Conservation (phyloP, 345 rosid genomes). For the Kandelia obovata region DNA sequence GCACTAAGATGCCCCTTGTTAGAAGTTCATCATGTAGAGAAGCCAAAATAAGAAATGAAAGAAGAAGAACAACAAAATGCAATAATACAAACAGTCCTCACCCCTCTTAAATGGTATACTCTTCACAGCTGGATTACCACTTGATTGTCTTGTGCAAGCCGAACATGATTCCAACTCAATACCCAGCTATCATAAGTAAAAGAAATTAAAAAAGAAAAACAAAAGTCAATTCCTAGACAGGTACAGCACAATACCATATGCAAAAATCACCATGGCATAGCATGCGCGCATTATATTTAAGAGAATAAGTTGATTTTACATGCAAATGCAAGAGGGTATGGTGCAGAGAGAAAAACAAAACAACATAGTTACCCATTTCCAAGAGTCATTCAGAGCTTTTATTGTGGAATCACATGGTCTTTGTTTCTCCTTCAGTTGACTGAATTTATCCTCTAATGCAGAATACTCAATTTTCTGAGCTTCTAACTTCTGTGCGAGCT, state of each 20-base stretch:
- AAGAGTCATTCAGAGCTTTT: conserved; percentile 57
- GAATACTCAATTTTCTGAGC: conserved; percentile 67
- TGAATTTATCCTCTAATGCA: conserved; percentile 56
- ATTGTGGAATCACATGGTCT: conserved; percentile 50
- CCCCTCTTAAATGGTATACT: conserved; percentile 35
- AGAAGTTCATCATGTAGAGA: background rate
- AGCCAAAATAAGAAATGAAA: conserved; percentile 3
- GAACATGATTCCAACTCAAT: conserved; percentile 61
- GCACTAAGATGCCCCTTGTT: background rate
- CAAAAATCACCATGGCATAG: too few relatives aligned
- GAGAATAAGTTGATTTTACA: too few relatives aligned
- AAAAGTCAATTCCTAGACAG: conserved; percentile 16
- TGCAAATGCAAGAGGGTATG: too few relatives aligned
- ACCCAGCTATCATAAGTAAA: conserved; percentile 46
- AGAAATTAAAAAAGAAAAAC: conserved; percentile 15
- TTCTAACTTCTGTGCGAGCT: conserved; percentile 80
- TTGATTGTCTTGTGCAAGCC: conserved; percentile 37
- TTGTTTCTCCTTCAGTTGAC: conserved; percentile 56
- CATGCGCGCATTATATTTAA: too few relatives aligned
- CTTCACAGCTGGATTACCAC: conserved; percentile 29
- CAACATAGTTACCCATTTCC: conserved; percentile 53
- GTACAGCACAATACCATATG: too few relatives aligned
- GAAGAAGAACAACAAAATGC: background rate
- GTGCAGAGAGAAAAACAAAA: too few relatives aligned
- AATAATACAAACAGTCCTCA: conserved; percentile 30